Base-by-base conservation (phyloP, 2,329 filamentous ascomycete species). In the Aureobasidium mangrovei region DNA sequence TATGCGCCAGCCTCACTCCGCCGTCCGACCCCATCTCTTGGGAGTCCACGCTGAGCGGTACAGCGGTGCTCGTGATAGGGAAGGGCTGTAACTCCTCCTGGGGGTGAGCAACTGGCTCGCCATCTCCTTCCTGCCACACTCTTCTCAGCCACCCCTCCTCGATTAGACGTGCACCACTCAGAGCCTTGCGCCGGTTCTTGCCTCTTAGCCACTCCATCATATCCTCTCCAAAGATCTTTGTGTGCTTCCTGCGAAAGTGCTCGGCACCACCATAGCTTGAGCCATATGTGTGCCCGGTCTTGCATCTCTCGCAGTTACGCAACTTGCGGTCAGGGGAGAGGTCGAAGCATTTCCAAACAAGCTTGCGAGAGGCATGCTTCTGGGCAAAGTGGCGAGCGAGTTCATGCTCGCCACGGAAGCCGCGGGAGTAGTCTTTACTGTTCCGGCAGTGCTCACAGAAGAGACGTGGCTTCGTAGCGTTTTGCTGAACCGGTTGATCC, bases 181-280 rank as follows among this genome's bases (percentile, higher is more conserved):
- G n/a, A 12, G 49, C 49, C 49, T 40, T 32, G 3, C 49, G 39
- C 12, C 40, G 39, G 9, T 53, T 53, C 26, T 53, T 53, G 12
- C 49, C 49, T 31, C 49, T 7, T 26, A 53, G 26, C 40, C 39
- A 29, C 49, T 53, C 49, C 39, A 53, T 44, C 49, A 43, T 43
- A 33, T 53, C 49, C 26, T 44, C 40, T 7, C 40, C 40, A 4
- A 53, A 53, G 8, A 53, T 28, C 6, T 8, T 40, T 6, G 39
- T 53, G 67, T 97, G 91, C 0, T 86, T 85, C 47, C 91, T 83
- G 40, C 91, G 81, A 7, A 97, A 78, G 67, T 97, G 91, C 0
- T 90, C 91, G 0, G 90, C 90, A 0, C 91, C 91, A 63, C 97
- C 97, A 72, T 97, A 96, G 72, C 96, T 93, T 12, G 87, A 88